Evolutionary conservation across 495 filamentous ascomycete species (phyloP), one percentile per base, ranked within the genome.

Genomic region (Friedmanniomyces endolithicus): DNA sequence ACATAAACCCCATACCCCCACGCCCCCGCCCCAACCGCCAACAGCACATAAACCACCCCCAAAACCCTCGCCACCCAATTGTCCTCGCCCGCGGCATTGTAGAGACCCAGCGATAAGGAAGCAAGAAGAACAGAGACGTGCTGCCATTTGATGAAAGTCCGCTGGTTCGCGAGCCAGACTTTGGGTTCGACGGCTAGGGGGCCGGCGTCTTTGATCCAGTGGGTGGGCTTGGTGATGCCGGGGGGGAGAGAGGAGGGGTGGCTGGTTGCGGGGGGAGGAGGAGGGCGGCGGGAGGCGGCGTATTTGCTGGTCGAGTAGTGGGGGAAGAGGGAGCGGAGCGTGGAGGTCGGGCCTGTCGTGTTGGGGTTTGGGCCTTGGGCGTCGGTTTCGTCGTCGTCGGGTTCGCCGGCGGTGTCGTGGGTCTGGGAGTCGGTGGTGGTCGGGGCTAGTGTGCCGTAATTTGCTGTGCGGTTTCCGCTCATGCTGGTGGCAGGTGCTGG

Each of bases 111-210:
- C 2, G 87, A 86, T 27, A 98, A 68, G 23, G 79, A 81, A 11
- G 88, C 88, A 8, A 97, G 79, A 25, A 97, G 74, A 23, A 98
- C 76, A 50, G 80, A 83, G 59, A 97, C 85, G 65, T 97, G 89
- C 68, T 95, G 85, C 92, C 92, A 98, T 67, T 95, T 95, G 67
- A 98, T 80, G 63, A 95, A 98, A 0, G 92, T 98, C 44, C 92
- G 81, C 71, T 98, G 87, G 66, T 98, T 98, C 47, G 92, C 92
- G 33, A 98, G 84, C 90, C 92, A 98, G 6, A 98, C 90, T 70
- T 98, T 98, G 39, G 87, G 86, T 69, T 98, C 92, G 37, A 98
- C 88, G 50, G 86, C 79, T 33, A 97, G 75, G 0, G 88, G 87
- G 0, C 90, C 90, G 0, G 85, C 75, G 68, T 98, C 90, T 73